These are phyloP conservation scores for Coemansia sp. DNA, from an alignment of 192 early-diverging fungal species.

Conservation along the genomic window DNA sequence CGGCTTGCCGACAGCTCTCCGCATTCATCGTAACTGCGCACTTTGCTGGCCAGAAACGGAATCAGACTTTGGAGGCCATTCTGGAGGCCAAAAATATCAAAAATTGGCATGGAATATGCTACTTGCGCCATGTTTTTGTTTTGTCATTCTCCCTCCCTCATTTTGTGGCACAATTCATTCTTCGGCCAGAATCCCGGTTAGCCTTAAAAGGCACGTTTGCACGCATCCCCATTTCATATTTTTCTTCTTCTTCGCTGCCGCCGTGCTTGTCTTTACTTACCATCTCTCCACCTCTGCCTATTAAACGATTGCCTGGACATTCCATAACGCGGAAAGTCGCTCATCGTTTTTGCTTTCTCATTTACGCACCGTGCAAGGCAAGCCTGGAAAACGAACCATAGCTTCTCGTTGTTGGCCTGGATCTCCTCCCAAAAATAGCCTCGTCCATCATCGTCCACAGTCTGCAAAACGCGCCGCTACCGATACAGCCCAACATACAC, in stretches of 20 bases:
- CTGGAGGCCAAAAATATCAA: not conserved
- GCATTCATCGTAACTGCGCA: conserved; percentile 13
- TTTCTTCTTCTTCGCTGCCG: not conserved
- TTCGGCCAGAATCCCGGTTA: conserved; percentile 7
- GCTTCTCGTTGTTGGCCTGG: not conserved
- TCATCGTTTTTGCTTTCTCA: not conserved
- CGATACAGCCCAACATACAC: not conserved
- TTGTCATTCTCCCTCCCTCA: conserved; percentile 16
- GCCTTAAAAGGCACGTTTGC: conserved; percentile 5
- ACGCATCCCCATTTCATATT: not conserved
- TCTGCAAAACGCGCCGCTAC: not conserved
- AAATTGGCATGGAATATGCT: not conserved
- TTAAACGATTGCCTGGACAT: not conserved
- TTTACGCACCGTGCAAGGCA: not conserved
- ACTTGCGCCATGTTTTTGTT: conserved; percentile 4
- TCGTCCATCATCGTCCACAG: not conserved
- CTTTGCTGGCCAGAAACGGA: conserved; percentile 10
- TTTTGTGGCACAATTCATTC: conserved; percentile 6
- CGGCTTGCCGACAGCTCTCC: conserved; percentile 10
- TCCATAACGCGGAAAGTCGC: not conserved
- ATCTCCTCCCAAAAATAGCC: not conserved
- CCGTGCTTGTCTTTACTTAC: not conserved
- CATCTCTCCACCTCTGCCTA: conserved; percentile 4
- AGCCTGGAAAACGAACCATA: not conserved
- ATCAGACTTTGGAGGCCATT: not conserved